Evolutionary conservation across 768 basidiomycete species (phyloP).

Genomic region (Panus rudis): DNA sequence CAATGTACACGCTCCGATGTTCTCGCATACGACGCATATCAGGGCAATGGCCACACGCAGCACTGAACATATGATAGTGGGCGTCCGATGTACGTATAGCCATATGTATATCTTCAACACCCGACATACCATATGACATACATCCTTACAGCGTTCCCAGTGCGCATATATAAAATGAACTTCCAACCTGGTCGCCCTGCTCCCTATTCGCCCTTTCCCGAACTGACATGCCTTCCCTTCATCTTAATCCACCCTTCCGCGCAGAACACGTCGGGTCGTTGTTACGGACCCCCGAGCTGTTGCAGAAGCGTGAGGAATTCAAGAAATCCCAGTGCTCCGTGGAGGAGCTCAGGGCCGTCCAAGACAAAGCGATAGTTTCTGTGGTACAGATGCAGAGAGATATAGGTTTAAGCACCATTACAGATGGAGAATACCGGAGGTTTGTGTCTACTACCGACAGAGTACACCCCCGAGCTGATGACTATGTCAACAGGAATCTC

Average conservation of each 20-base stretch:
- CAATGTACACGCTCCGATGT: no score
- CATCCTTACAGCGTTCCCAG: no score
- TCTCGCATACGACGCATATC: no score
- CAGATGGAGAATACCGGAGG: conserved; percentile 48
- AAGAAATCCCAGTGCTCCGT: conserved; percentile 33
- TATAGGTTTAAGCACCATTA: conserved; percentile 48
- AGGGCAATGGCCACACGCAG: no score
- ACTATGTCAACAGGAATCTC: conserved; percentile 29
- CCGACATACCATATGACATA: no score
- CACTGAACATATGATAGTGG: no score
- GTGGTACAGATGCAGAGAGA: conserved; percentile 48
- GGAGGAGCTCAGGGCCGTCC: conserved; percentile 37
- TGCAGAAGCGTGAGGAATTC: conserved; percentile 36
- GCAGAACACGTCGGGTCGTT: conserved; percentile 60
- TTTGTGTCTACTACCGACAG: conserved; percentile 4
- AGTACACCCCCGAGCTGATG: neutral
- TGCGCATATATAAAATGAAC: no score
- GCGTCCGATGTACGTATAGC: no score
- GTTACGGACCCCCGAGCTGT: conserved; percentile 43
- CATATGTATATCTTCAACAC: no score
- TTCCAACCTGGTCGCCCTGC: no score
- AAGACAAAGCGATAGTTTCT: conserved; percentile 46
- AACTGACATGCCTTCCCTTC: conserved; percentile 7
- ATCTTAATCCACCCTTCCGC: conserved; percentile 31
- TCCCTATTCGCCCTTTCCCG: no score